Percentiles rank a stretch among this genome's conserved stretches.
Conservation (phyloP, 1,284 basidiomycete species). For the Heterobasidion annosum region DNA sequence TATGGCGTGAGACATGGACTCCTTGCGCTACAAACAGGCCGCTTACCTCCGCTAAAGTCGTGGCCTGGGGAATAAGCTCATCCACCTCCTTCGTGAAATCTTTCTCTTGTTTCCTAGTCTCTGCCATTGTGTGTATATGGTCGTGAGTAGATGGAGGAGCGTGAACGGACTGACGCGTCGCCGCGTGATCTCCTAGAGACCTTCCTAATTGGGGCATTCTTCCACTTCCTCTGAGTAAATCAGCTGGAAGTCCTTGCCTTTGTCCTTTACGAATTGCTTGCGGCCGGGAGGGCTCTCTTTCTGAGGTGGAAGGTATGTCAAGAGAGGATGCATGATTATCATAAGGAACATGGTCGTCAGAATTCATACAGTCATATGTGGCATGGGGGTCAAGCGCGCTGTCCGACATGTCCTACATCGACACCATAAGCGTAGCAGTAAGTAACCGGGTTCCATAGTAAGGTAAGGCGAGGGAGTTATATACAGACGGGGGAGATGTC, state of each 20-base stretch:
- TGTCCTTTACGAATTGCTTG: not conserved
- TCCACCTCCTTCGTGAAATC: slow-evolving; percentile 70
- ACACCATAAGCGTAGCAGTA: slow-evolving; percentile 27
- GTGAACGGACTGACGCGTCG: slow-evolving; percentile 53
- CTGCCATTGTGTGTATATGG: slow-evolving; percentile 42
- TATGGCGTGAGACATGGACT: slow-evolving; percentile 5
- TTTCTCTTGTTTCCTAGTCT: slow-evolving; percentile 68
- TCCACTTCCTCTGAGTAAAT: not conserved
- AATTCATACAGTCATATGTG: slow-evolving; percentile 7
- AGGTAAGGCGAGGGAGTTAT: slow-evolving; percentile 26
- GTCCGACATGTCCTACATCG: no score
- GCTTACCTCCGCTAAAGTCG: slow-evolving; percentile 46
- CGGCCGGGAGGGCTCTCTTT: not conserved
- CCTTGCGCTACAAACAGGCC: not conserved
- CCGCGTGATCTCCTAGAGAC: slow-evolving; percentile 8
- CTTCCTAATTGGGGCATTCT: slow-evolving; percentile 17
- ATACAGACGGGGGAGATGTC: slow-evolving; percentile 39
- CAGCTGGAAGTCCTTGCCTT: not conserved
- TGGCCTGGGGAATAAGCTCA: slow-evolving; percentile 47
- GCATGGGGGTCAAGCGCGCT: slow-evolving; percentile 1
- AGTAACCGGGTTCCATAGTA: slow-evolving; percentile 28
- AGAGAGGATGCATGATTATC: not conserved
- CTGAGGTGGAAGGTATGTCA: not conserved
- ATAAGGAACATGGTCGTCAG: slow-evolving; percentile 2
- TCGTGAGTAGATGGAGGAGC: slow-evolving; percentile 14